Evolutionary conservation across 345 rosid genomes (phyloP).

Genomic region (Citrus mangshanensis): DNA sequence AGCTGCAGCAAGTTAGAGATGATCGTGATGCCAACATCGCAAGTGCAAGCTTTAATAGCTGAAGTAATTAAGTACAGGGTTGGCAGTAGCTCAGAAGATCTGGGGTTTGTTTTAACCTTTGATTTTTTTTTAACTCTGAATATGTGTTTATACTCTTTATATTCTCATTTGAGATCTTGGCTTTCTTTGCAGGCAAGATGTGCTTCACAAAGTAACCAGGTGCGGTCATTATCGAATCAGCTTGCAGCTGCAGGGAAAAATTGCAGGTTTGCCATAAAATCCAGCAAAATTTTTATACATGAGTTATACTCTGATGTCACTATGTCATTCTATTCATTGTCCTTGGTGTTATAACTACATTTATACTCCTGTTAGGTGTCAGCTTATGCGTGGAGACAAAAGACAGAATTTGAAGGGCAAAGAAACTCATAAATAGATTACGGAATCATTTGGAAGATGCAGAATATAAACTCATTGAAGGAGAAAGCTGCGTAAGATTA

Average conservation of each 20-base stretch:
- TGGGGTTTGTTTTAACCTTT: constrained; percentile 48
- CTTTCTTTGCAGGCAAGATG: constrained; percentile 56
- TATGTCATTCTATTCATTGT: constrained; percentile 1
- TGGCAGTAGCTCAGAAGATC: constrained; percentile 63
- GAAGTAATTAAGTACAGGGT: constrained; percentile 64
- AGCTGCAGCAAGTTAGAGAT: constrained; percentile 60
- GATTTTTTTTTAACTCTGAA: neutral
- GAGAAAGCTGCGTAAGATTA: constrained; percentile 89
- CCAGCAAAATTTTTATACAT: neutral
- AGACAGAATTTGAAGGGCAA: constrained; percentile 70
- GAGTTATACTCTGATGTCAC: neutral
- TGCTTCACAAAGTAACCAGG: constrained; percentile 59
- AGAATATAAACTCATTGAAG: constrained; percentile 82
- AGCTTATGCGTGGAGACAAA: constrained; percentile 77
- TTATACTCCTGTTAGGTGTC: constrained; percentile 46
- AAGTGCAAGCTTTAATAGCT: constrained; percentile 47
- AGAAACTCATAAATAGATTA: constrained; percentile 59
- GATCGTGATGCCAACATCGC: constrained; percentile 60
- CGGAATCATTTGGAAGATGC: constrained; percentile 72
- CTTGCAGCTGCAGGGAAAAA: constrained; percentile 57
- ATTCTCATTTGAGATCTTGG: constrained; percentile 16
- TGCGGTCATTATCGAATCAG: constrained; percentile 60
- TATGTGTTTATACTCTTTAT: neutral
- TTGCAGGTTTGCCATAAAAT: constrained; percentile 47
- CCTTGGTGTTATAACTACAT: neutral